Evolutionary conservation across 805 yeast genomes (phyloP), one percentile per base, ranked within the genome.

Genomic region (Candida maesae): DNA sequence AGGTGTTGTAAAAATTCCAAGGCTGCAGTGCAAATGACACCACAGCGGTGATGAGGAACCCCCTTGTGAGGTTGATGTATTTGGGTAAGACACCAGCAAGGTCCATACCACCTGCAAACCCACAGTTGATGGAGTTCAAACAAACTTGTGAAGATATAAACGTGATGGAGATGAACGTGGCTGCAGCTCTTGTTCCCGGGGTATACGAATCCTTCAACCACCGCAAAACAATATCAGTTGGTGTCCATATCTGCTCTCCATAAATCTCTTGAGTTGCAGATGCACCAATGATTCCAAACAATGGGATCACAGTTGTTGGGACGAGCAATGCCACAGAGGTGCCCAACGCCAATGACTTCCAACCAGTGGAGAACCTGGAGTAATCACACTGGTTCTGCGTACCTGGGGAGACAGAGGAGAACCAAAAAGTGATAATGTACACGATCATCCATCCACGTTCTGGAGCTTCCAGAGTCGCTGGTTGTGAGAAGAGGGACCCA

Each of bases 331-430:
- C 37, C 18, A 63, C 46, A 5, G 39, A 14, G 6, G 60, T 50
- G 8, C 67, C 68, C 23, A 36, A 38, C 31, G 54, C 38, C 18
- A 60, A 46, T 9, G 60, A 49, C 30, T 41, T 50, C 17, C 43
- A 42, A 13, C 47, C 39, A 4, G 45, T 39, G 8, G 67, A 55
- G 46, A 68, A 68, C 45, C 74, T 52, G 10, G 71, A 58, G 42
- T 56, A 68, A 46, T 68, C 74, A 19, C 65, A 51, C 42, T 64
- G 65, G 44, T 68, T 68, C 15, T 66, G 56, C n/a, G 66, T 60
- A 35, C 63, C 68, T 5, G 67, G 52, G n/a, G 66, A 56, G n/a
- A 67, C 49, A n/a, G 67, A 59, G 15, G 68, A 60, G 39, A 60
- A 66, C 69, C 71, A 66, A 16, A 58, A 53, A 14, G 63, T 53